Base-by-base conservation (phyloP, 1,284 basidiomycete genomes). In the Apiotrichum siamense region DNA sequence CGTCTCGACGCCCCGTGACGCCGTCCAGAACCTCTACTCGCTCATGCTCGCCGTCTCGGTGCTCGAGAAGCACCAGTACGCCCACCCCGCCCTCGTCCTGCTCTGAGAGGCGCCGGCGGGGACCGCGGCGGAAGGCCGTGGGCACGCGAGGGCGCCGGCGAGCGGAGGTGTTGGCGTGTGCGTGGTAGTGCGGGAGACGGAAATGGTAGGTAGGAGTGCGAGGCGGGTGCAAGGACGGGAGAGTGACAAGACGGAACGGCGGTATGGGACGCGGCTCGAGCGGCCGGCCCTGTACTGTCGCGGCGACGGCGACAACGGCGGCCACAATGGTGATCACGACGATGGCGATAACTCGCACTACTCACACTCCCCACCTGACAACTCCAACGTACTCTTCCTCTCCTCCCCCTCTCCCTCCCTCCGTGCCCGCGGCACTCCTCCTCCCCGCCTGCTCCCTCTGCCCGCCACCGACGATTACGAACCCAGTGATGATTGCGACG, bases 1-100 rank as follows among this genome's bases (percentile, higher is more conserved):
- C 38, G 13, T 25, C 29, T 49, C 38, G 26, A 56, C 47, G n/a
- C 50, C 54, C 17, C 50, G 50, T 44, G 47, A 52, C 44, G 25
- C 50, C 25, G 46, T 47, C 29, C 50, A 56, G 54, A 56, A 56
- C 50, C 44, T 56, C 40, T 56, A 52, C 50, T 47, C 50, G 43
- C 50, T 52, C 24, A 21, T 51, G 9, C 50, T 56, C n/a, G 47
- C 54, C 2, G 43, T 52, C 21, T 43, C 47, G 5, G 48, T 50
- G 5, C 54, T 56, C 26, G 50, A 56, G 50, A 56, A 56, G 54
- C 50, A 49, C 27, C 50, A 56, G 47, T 56, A 56, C 38, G 23
- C 37, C 41, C 27, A 43, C 21, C 38, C 53, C 12, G 24, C 49
- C 17, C 37, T 44, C 32, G 45, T 48, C 26, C 42, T 48, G 37